Percentiles rank a stretch among this genome's conserved stretches.
These are phyloP conservation scores for Aspergillus steynii DNA, from an alignment of 495 filamentous ascomycete species.

Conservation along the genomic window DNA sequence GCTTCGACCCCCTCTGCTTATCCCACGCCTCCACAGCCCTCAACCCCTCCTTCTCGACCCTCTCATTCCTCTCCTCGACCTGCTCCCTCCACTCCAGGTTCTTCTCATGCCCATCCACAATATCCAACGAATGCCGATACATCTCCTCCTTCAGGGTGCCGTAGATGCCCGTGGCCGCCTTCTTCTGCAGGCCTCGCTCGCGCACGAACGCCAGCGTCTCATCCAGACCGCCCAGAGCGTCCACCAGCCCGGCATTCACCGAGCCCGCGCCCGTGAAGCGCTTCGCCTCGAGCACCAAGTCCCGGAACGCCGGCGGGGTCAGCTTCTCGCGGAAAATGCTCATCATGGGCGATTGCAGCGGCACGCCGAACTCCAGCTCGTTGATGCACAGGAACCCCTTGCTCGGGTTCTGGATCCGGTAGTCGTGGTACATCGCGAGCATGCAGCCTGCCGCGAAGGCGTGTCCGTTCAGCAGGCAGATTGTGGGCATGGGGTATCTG, in stretches of 20 bases:
- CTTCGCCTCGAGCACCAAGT: constrained; percentile 67
- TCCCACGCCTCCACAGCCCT: constrained; percentile 42
- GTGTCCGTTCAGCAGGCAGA: constrained; percentile 77
- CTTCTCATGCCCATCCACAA: constrained; percentile 47
- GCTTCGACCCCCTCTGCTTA: constrained; percentile 44
- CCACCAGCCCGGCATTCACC: constrained; percentile 64
- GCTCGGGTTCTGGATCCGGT: constrained; percentile 68
- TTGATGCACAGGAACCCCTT: constrained; percentile 74
- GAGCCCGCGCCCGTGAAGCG: constrained; percentile 62
- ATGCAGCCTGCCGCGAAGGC: constrained; percentile 79
- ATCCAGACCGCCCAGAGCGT: constrained; percentile 63
- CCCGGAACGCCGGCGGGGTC: constrained; percentile 51
- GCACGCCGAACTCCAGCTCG: constrained; percentile 74
- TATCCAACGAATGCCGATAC: constrained; percentile 60
- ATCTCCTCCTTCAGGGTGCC: constrained; percentile 70
- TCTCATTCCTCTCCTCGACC: constrained; percentile 32
- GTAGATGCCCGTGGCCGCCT: constrained; percentile 63
- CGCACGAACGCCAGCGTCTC: constrained; percentile 57
- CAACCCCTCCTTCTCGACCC: constrained; percentile 23
- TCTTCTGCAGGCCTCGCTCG: constrained; percentile 55
- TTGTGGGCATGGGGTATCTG: constrained; percentile 80
- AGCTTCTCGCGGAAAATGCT: constrained; percentile 72
- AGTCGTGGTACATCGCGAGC: constrained; percentile 83
- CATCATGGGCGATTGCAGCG: constrained; percentile 69
- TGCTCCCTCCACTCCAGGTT: constrained; percentile 48